Evolutionary conservation across 257 asterid species (phyloP).

Genomic region (Euphrasia confusa): DNA sequence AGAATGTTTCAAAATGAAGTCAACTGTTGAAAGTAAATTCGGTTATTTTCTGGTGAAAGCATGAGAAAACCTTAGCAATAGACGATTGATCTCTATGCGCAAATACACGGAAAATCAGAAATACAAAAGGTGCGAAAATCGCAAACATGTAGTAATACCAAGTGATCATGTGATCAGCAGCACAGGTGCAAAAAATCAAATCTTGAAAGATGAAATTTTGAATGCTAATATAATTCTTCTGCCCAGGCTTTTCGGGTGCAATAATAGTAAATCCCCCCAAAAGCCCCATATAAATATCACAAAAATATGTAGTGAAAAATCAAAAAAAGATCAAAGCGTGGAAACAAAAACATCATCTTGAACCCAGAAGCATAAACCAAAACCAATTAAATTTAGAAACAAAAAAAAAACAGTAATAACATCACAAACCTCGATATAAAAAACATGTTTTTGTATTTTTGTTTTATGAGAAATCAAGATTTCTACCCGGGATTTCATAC

Average conservation of each 20-base stretch:
- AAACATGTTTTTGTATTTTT: background rate
- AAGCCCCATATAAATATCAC: slow-evolving; percentile 1
- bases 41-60: too few species aligned
- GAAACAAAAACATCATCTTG: slow-evolving; percentile 12
- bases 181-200: background rate
- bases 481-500: slow-evolving; percentile 17
- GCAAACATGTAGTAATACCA: background rate
- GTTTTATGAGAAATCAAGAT: slow-evolving; percentile 10
- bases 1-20: too few species aligned
- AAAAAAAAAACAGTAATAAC: background rate
- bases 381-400: background rate
- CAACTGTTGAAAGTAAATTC: too few species aligned
- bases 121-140: background rate
- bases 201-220: background rate
- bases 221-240: background rate
- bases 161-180: background rate
- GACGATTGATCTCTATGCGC: background rate
- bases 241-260: too few species aligned
- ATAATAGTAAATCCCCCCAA: slow-evolving; percentile 11
- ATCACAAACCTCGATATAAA: background rate
- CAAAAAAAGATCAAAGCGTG: slow-evolving; percentile 1
- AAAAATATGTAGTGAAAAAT: background rate
- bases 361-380: slow-evolving; percentile 7
- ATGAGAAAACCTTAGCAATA: too few species aligned
- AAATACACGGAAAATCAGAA: too few species aligned